These are phyloP conservation scores for Podaxis rugospora DNA, from an alignment of 768 basidiomycete species.

Conservation along the genomic window DNA sequence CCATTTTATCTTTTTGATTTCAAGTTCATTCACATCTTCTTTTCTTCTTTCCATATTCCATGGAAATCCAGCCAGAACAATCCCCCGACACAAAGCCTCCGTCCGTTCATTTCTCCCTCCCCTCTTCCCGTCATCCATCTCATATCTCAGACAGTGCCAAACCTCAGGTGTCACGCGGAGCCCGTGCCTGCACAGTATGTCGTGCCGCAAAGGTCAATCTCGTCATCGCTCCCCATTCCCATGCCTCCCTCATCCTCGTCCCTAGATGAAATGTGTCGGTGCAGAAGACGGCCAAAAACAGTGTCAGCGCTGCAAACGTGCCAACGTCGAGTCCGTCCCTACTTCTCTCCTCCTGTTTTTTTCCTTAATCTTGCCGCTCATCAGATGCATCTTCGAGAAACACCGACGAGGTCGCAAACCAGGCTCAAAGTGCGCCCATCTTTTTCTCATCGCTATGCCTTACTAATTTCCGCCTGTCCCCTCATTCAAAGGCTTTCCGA, in stretches of 20 bases:
- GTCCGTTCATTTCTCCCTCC: constrained; percentile 21
- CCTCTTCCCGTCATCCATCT: constrained; percentile 2
- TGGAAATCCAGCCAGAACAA: constrained; percentile 35
- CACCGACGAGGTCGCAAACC: constrained; percentile 86
- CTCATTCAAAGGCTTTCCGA: constrained; percentile 61
- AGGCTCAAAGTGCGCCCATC: constrained; percentile 69
- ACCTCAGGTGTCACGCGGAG: constrained; percentile 47
- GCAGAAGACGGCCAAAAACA: constrained; percentile 79
- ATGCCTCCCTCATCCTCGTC: constrained; percentile 15
- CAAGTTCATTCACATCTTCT: constrained; percentile 1
- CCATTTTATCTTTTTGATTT: constrained; percentile 8
- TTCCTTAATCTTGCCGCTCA: constrained; percentile 14
- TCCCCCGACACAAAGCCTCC: constrained; percentile 28
- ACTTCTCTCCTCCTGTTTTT: constrained; percentile 11
- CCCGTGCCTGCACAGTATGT: constrained; percentile 79
- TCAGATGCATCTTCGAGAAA: constrained; percentile 82
- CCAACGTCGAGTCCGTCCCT: constrained; percentile 62
- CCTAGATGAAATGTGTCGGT: constrained; percentile 88
- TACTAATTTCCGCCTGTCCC: constrained; percentile 2
- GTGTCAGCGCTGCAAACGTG: constrained; percentile 82
- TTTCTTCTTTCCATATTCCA: constrained; percentile 15
- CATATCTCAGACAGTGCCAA: constrained; percentile 29
- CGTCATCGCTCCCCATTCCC: constrained; percentile 12
- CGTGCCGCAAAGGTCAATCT: constrained; percentile 69
- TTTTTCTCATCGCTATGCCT: constrained; percentile 11